A percentile compares a stretch with the other conserved stretches of the same genome.
phyloP scores from a whole-genome alignment of 2,329 filamentous ascomycete genomes.

The Emmonsia crescens region DNA sequence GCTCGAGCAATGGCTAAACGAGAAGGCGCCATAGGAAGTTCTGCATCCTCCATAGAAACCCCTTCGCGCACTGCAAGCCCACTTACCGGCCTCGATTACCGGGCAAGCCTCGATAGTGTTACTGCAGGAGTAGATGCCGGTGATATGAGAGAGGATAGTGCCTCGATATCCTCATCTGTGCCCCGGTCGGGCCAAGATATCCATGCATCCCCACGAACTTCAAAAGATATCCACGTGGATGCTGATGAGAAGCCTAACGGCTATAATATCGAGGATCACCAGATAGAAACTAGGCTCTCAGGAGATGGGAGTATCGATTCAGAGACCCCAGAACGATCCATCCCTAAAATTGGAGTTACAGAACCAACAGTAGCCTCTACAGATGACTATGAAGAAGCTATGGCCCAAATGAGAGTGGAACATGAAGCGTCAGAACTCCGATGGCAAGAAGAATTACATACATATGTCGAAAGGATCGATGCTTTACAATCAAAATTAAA shows the following conservation, averaged over 20 bases:
- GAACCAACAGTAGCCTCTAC: constrained; percentile 10
- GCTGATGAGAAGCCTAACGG: constrained; percentile 8
- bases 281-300: constrained; percentile 2
- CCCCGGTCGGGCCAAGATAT: constrained; percentile 24
- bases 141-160: constrained; percentile 10
- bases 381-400: constrained; percentile 33
- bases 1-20: constrained; percentile 77
- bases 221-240: constrained; percentile 18
- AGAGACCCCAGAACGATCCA: constrained; percentile 9
- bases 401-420: constrained; percentile 40
- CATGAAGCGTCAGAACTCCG: constrained; percentile 44
- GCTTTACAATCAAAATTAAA: constrained; percentile 82
- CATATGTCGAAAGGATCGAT: constrained; percentile 81
- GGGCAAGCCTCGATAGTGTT: constrained; percentile 26
- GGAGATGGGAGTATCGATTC: not conserved
- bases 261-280: not conserved
- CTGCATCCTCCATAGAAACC: constrained; percentile 38
- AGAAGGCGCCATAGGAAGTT: constrained; percentile 40
- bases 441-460: constrained; percentile 71
- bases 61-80: constrained; percentile 44
- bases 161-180: constrained; percentile 8
- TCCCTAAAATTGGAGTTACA: constrained; percentile 12
- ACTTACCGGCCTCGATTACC: constrained; percentile 34
- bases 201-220: constrained; percentile 15
- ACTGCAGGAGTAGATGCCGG: constrained; percentile 14